Percentiles rank a stretch among this genome's conserved stretches.
These are phyloP conservation scores for Acacia melanoxylon DNA, from an alignment of 306 rosid species.

Conservation along the genomic window DNA sequence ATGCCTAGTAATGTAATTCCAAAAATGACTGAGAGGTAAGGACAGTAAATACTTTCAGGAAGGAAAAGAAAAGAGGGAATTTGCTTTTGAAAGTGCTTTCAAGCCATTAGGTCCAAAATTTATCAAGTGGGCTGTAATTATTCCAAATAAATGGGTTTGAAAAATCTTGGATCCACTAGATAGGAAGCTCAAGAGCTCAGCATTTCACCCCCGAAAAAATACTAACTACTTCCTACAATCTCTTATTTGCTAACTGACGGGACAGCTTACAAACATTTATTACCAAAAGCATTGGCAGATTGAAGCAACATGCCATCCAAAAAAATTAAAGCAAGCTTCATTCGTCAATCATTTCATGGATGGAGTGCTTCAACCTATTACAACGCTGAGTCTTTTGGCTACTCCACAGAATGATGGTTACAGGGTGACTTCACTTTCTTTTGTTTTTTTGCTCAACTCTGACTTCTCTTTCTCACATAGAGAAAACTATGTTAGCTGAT, in stretches of 20 bases:
- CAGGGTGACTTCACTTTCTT: not conserved
- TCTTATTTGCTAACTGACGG: not conserved
- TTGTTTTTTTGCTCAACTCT: too few species aligned
- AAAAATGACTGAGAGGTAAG: not conserved
- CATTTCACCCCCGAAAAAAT: not conserved
- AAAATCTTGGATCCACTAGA: not conserved
- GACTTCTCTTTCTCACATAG: not conserved
- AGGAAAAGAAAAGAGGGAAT: not conserved
- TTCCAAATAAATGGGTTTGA: not conserved
- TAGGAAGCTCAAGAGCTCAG: not conserved
- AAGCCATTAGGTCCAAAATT: not conserved
- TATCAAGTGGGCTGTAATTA: not conserved
- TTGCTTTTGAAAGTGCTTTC: not conserved
- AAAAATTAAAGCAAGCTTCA: not conserved
- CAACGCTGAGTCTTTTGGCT: not conserved
- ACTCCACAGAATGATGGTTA: too few species aligned
- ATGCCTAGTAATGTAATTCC: not conserved
- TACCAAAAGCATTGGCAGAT: not conserved
- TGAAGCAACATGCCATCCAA: not conserved
- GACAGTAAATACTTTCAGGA: not conserved
- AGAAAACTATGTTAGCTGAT: not conserved
- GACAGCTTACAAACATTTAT: not conserved
- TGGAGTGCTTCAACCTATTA: not conserved
- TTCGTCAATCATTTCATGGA: not conserved
- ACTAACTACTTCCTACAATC: not conserved